Evolutionary conservation across 2,329 filamentous ascomycete species (phyloP).

Genomic region (Blastomyces emzantsi): DNA sequence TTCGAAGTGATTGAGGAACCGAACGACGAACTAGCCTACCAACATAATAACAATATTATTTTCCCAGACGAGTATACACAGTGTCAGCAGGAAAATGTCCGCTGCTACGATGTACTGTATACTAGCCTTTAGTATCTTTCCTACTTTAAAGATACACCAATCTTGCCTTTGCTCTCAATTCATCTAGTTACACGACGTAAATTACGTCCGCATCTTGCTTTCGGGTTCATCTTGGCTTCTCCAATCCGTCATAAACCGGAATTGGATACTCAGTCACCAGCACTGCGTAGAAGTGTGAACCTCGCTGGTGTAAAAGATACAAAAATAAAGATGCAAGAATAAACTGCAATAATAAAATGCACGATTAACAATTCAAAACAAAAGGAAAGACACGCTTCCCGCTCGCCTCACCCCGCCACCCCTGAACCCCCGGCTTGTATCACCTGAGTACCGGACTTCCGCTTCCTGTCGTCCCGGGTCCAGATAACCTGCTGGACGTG

Average conservation of each 20-base stretch:
- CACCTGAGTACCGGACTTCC: no score
- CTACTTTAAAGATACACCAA: background rate
- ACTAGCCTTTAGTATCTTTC: background rate
- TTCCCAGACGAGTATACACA: background rate
- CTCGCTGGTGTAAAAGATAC: slow-evolving; percentile 7
- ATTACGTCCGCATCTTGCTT: background rate
- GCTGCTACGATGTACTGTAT: background rate
- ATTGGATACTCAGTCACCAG: slow-evolving; percentile 8
- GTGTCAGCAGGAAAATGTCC: background rate
- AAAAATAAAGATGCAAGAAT: background rate
- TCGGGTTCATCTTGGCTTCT: slow-evolving; percentile 5
- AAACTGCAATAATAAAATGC: background rate
- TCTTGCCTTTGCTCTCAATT: background rate
- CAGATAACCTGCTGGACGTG: background rate
- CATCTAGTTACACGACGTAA: slow-evolving; percentile 3
- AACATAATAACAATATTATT: background rate
- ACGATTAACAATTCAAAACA: background rate
- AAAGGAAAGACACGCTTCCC: background rate
- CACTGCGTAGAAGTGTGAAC: slow-evolving; percentile 8
- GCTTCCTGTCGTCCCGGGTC: background rate
- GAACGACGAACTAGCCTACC: background rate
- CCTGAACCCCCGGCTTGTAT: no score
- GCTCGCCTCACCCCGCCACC: background rate
- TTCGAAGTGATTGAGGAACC: background rate
- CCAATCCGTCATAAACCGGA: slow-evolving; percentile 4